Conservation (phyloP, 495 filamentous ascomycete genomes). For the Penicillium egyptiacum region DNA sequence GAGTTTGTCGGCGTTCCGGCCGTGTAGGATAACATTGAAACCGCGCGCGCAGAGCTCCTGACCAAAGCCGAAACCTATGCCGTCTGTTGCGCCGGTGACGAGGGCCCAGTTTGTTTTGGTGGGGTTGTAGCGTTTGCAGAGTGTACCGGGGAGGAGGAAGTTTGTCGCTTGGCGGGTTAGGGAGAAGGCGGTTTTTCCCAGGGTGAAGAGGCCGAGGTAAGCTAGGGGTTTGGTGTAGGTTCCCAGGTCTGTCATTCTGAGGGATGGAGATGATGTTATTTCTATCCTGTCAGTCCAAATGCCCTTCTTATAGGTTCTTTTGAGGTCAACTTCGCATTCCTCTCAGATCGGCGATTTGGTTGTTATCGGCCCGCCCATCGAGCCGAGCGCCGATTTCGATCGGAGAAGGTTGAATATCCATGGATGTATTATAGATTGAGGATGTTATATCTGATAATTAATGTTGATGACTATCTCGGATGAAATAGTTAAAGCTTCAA, state of each 20-base stretch:
- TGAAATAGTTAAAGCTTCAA: too few species aligned
- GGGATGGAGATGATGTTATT: neutral
- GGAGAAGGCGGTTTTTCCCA: constrained; percentile 15
- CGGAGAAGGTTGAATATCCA: too few species aligned
- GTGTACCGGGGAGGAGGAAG: constrained; percentile 21
- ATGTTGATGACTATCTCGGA: too few species aligned
- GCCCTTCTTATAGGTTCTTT: too few species aligned
- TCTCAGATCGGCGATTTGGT: too few species aligned
- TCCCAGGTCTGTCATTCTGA: constrained; percentile 8
- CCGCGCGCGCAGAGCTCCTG: constrained; percentile 52
- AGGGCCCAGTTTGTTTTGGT: constrained; percentile 50
- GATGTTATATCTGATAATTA: too few species aligned
- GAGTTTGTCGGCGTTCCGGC: constrained; percentile 52
- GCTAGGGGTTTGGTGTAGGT: constrained; percentile 12
- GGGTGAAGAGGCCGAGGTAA: constrained; percentile 21
- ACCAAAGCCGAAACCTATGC: constrained; percentile 55
- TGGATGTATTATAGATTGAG: too few species aligned
- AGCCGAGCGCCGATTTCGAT: too few species aligned
- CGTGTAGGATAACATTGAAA: constrained; percentile 60
- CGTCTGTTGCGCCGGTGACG: constrained; percentile 59
- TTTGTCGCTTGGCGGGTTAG: constrained; percentile 23
- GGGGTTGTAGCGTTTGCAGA: constrained; percentile 22
- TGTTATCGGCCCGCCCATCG: too few species aligned
- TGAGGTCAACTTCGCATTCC: too few species aligned
- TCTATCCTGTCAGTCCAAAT: too few species aligned